phyloP scores from a whole-genome alignment of 2,329 filamentous ascomycete species.

The Stachybotrys elegans region DNA sequence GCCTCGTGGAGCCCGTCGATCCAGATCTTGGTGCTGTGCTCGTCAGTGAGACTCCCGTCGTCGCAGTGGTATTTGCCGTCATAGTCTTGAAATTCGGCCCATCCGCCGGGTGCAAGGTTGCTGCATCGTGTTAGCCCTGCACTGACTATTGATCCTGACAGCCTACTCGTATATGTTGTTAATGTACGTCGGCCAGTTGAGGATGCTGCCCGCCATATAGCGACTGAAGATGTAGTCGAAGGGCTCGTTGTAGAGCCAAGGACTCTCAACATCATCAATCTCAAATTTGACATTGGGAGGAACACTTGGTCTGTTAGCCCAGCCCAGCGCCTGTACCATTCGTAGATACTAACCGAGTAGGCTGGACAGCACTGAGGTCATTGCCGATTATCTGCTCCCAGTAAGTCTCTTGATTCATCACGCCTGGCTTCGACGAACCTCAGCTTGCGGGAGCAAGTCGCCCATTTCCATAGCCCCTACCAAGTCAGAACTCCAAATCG shows the following conservation, averaged over 20 bases:
- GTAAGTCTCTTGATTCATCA: too few relatives aligned
- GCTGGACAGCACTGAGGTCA: background rate
- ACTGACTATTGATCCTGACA: background rate
- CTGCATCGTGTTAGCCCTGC: background rate
- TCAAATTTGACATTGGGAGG: slow-evolving; percentile 30
- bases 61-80: slow-evolving; percentile 20
- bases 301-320: slow-evolving; percentile 16
- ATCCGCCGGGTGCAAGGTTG: slow-evolving; percentile 30
- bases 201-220: slow-evolving; percentile 24
- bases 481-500: background rate
- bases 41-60: slow-evolving; percentile 17
- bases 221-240: slow-evolving; percentile 33
- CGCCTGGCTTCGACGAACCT: too few relatives aligned
- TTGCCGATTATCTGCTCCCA: background rate
- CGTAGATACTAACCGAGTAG: background rate
- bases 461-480: background rate
- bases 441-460: background rate
- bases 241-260: slow-evolving; percentile 20
- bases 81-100: slow-evolving; percentile 24
- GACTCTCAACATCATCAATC: slow-evolving; percentile 28
- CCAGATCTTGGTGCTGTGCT: slow-evolving; percentile 16
- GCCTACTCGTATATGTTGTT: slow-evolving; percentile 13
- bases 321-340: too few relatives aligned
- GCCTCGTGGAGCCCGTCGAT: slow-evolving; percentile 12
- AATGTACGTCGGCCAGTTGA: slow-evolving; percentile 22